Base-by-base conservation (phyloP, 345 rosid species). In the Dimocarpus longan region DNA sequence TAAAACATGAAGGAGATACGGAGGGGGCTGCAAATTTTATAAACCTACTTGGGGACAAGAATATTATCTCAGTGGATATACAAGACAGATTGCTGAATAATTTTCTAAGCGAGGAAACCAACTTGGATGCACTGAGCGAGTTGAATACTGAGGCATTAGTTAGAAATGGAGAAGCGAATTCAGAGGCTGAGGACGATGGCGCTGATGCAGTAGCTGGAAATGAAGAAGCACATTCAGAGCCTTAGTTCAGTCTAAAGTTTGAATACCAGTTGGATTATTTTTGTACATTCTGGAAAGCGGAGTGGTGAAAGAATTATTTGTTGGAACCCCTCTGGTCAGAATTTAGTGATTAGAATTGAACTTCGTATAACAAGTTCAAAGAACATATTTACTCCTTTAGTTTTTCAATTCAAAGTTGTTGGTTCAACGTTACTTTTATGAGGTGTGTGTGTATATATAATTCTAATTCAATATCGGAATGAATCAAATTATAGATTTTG, bases 21-120 rank as follows among this genome's bases (percentile, higher is more conserved):
- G 82, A 77, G 71, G 74, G 76, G 71, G 80, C 77, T 12, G 63
- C 60, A 72, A 74, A 78, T 59, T 83, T 85, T 5, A 15, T 87
- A 10, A 67, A 71, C 59, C 50, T 79, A 39, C 84, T 80, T 0
- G 4, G 26, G 68, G 77, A 75, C 46, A 73, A 69, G 73, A 70
- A 59, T 60, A 65, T 80, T 44, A 71, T 84, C 66, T 74, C 84
- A 6, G 24, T 5, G 5, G 85, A 68, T 15, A 39, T 80, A 52
- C 73, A 42, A 44, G 64, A 81, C 15, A 68, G 71, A 60, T 77
- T 82, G 64, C 67, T 85, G 87, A 59, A 56, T 54, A 60, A 44
- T 39, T 32, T 69, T 1, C 80, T 39, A n/a, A 64, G 40, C 19
- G 68, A 12, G 56, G 66, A 78, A 3, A 42, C 32, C 28, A 68